phyloP scores from a whole-genome alignment of 2,329 filamentous ascomycete species.

The Cladosporium sp. region DNA sequence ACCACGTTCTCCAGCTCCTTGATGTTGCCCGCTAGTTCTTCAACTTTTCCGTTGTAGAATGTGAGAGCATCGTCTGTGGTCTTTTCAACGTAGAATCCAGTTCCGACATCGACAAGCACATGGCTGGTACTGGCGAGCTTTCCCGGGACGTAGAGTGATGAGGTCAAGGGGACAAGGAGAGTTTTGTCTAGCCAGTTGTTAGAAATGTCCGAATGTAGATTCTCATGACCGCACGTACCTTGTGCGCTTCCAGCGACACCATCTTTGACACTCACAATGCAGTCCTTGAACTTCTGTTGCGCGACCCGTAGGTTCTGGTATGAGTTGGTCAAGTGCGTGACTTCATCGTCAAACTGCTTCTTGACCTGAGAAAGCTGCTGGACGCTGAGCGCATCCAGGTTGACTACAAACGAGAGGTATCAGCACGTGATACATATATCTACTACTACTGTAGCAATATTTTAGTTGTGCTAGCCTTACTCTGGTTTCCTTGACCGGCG shows the following conservation, averaged over 20 bases:
- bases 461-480: slow-evolving; percentile 11
- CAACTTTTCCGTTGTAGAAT: slow-evolving; percentile 69
- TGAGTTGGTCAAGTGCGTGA: slow-evolving; percentile 88
- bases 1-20: slow-evolving; percentile 69
- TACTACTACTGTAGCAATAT: slow-evolving; percentile 3
- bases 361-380: slow-evolving; percentile 90
- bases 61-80: slow-evolving; percentile 60
- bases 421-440: slow-evolving; percentile 4
- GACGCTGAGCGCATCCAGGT: slow-evolving; percentile 74
- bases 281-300: slow-evolving; percentile 89
- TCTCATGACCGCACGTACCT: slow-evolving; percentile 21
- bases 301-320: slow-evolving; percentile 88
- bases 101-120: slow-evolving; percentile 89
- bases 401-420: slow-evolving; percentile 47
- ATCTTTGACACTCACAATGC: slow-evolving; percentile 70
- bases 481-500: slow-evolving; percentile 15
- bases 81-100: slow-evolving; percentile 94
- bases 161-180: slow-evolving; percentile 91
- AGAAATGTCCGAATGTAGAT: slow-evolving; percentile 32
- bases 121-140: slow-evolving; percentile 71
- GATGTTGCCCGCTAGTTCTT: slow-evolving; percentile 64
- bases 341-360: slow-evolving; percentile 92
- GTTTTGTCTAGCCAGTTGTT: slow-evolving; percentile 49
- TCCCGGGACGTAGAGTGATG: slow-evolving; percentile 90
- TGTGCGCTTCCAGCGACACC: slow-evolving; percentile 41